phyloP scores from a whole-genome alignment of 495 filamentous ascomycete species.

The Sordaria brevicollis region DNA sequence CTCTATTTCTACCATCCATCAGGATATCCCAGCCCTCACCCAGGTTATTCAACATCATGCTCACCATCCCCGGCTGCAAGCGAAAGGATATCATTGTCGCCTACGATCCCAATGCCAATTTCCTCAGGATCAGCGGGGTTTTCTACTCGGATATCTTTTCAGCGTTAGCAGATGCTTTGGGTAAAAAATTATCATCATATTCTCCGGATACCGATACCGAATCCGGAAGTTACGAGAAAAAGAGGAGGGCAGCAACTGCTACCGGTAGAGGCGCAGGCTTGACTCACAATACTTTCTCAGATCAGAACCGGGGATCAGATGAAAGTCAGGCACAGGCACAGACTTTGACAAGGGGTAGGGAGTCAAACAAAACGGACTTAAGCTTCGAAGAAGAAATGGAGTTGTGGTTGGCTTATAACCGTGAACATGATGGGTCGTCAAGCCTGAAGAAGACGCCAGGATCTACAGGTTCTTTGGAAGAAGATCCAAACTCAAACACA shows the following conservation, averaged over 20 bases:
- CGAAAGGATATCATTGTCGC: slow-evolving; percentile 68
- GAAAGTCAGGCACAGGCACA: too few relatives aligned
- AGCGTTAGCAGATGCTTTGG: too few relatives aligned
- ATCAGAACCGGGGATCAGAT: too few relatives aligned
- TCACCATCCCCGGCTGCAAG: slow-evolving; percentile 65
- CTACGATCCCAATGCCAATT: slow-evolving; percentile 57
- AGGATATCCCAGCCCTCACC: slow-evolving; percentile 60
- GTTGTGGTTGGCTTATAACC: not conserved
- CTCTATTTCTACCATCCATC: slow-evolving; percentile 49
- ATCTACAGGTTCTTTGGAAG: too few relatives aligned
- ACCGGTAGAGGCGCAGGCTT: slow-evolving; percentile 31
- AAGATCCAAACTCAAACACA: not conserved
- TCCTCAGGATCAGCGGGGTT: slow-evolving; percentile 57
- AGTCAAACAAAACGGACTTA: not conserved
- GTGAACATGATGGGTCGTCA: too few relatives aligned
- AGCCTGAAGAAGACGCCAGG: too few relatives aligned
- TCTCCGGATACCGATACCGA: not conserved
- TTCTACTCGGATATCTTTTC: slow-evolving; percentile 37
- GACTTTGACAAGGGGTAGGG: too few relatives aligned
- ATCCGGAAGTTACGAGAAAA: too few relatives aligned
- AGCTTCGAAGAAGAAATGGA: not conserved
- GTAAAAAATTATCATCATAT: not conserved
- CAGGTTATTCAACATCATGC: slow-evolving; percentile 52
- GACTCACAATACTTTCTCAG: too few relatives aligned
- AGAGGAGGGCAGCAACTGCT: too few relatives aligned